Conservation (phyloP, 2,329 filamentous ascomycete genomes). For the Phyllosticta citribraziliensis region DNA sequence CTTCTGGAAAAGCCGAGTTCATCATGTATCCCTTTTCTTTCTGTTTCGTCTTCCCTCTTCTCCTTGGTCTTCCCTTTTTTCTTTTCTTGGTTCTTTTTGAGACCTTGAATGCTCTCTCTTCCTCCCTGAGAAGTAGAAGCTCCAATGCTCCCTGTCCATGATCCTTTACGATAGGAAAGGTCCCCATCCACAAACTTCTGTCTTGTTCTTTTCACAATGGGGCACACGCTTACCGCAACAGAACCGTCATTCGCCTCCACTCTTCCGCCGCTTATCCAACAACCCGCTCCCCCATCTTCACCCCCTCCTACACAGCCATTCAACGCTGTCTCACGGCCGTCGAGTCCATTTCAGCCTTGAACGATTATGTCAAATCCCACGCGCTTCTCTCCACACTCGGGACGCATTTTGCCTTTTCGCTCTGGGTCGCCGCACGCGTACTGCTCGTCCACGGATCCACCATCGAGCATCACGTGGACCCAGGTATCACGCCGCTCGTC, state of each 20-base stretch:
- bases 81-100: too few relatives aligned
- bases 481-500: conserved; percentile 72
- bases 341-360: conserved; percentile 57
- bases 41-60: too few relatives aligned
- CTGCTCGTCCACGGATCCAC: conserved; percentile 85
- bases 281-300: conserved; percentile 79
- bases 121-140: not conserved
- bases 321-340: conserved; percentile 77
- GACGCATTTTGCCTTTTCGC: conserved; percentile 80
- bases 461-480: conserved; percentile 72
- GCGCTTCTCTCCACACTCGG: conserved; percentile 70
- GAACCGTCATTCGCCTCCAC: conserved; percentile 76
- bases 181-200: too few relatives aligned
- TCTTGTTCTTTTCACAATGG: too few relatives aligned
- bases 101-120: not conserved
- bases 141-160: not conserved
- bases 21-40: not conserved
- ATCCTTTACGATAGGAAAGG: too few relatives aligned
- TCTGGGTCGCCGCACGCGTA: conserved; percentile 84
- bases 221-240: conserved; percentile 22
- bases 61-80: too few relatives aligned
- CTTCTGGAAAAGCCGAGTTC: too few relatives aligned
- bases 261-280: conserved; percentile 90
- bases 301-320: conserved; percentile 74
- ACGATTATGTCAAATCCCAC: conserved; percentile 65